Percentiles rank a stretch among this genome's conserved stretches.
phyloP scores from a whole-genome alignment of 2,329 filamentous ascomycete species.

The Sporothrix sp. region DNA sequence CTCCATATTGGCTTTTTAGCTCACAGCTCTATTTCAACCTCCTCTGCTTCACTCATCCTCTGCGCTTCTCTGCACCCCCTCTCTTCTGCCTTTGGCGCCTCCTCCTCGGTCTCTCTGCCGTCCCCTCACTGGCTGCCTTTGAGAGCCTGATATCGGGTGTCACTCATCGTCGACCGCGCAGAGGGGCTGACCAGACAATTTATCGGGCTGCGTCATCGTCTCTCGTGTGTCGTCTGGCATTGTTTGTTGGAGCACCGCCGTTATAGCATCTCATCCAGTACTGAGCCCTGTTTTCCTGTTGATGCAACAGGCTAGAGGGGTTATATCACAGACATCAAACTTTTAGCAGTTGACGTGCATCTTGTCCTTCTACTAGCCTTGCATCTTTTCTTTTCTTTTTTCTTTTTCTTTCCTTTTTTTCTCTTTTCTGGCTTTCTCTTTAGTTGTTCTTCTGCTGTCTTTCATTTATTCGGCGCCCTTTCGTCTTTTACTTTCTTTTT shows the following conservation, averaged over 20 bases:
- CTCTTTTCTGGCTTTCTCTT: too few relatives aligned
- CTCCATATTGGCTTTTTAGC: background rate
- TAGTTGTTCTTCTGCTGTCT: background rate
- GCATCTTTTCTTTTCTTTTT: background rate
- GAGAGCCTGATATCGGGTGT: background rate
- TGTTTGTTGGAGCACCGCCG: background rate
- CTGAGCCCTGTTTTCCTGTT: background rate
- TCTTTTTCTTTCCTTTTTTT: background rate
- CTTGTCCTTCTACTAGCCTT: too few relatives aligned
- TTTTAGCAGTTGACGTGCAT: background rate
- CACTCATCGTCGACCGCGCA: background rate
- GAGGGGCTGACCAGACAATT: background rate
- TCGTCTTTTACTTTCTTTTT: background rate
- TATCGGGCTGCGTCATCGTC: background rate
- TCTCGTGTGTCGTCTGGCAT: background rate
- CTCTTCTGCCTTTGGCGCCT: background rate
- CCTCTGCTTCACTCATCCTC: background rate
- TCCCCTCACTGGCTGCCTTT: background rate
- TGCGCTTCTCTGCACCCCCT: background rate
- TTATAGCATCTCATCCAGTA: constrained; percentile 5
- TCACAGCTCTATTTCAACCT: background rate
- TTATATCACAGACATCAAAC: constrained; percentile 3
- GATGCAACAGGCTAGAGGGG: constrained; percentile 1
- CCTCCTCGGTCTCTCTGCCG: background rate
- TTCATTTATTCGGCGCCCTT: background rate